Evolutionary conservation across 495 filamentous ascomycete genomes (phyloP).

Genomic region (Cladorrhinum samala): DNA sequence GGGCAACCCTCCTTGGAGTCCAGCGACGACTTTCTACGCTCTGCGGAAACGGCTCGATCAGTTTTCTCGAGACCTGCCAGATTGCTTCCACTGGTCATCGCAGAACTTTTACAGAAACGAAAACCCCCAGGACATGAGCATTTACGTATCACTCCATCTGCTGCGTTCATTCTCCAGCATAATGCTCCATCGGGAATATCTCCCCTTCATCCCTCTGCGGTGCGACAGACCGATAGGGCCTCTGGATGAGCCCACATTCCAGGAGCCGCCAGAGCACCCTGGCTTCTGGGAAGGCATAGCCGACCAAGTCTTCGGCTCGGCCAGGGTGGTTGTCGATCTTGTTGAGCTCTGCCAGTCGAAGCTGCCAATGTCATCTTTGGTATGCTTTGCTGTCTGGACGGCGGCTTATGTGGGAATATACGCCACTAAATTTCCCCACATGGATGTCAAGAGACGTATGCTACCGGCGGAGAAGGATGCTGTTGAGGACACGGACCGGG

Average conservation of each 20-base stretch:
- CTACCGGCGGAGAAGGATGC: no score
- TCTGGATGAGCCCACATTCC: conserved; percentile 62
- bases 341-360: conserved; percentile 64
- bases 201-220: conserved; percentile 73
- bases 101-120: conserved; percentile 78
- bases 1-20: conserved; percentile 54
- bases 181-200: conserved; percentile 72
- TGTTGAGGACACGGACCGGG: no score
- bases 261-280: conserved; percentile 39
- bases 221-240: conserved; percentile 65
- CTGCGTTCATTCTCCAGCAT: conserved; percentile 71
- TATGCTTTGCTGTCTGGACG: conserved; percentile 76
- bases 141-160: conserved; percentile 73
- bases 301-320: conserved; percentile 64
- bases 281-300: conserved; percentile 74
- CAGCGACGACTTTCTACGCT: conserved; percentile 54
- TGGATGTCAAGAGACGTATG: conserved; percentile 66
- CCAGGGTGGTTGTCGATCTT: conserved; percentile 69
- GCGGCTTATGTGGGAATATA: conserved; percentile 71
- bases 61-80: conserved; percentile 63
- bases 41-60: conserved; percentile 54
- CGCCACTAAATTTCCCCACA: conserved; percentile 65
- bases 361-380: conserved; percentile 72
- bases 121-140: conserved; percentile 64
- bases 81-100: conserved; percentile 62